Evolutionary conservation across 805 yeast genomes (phyloP), one percentile per base, ranked within the genome.

Genomic region (Metschnikowia baotianmanensis): DNA sequence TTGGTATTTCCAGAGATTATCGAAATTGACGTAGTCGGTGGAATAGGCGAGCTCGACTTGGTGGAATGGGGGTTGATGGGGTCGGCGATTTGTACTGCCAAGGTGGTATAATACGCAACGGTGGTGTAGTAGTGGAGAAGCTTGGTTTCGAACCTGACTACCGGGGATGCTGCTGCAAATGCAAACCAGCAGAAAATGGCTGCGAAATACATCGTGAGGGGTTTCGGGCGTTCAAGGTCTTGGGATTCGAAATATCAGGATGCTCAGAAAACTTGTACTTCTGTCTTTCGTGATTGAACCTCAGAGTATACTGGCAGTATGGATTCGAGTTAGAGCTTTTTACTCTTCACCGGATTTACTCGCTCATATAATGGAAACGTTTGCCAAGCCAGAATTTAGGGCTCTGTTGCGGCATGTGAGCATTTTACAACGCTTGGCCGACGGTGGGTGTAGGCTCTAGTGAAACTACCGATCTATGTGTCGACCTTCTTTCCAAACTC

Each of bases 31-130:
- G 25, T 3, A 23, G 25, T 23, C 18, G 29, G 13, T 26, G 4
- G 8, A n/a, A 15, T 26, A 8, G 13, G 10, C 15, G 16, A n/a
- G 8, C 16, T 15, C 7, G 32, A 15, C 7, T 16, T n/a, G 6
- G 32, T 11, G 12, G 15, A 15, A 6, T 13, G 19, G 10, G 24
- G 8, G n/a, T n/a, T n/a, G 21, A 19, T 19, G 0, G 38, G 21
- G 11, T 37, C 29, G 5, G 41, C 29, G 6, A 26, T 23, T 24
- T 37, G 12, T 13, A 37, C 25, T 6, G 36, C 38, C 20, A 45
- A 33, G 3, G 54, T 50, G 8, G 43, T 46, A 21, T 31, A 48
- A 12, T 31, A 43, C 5, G 47, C 48, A 8, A 47, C 45, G 17
- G 53, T 50, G 4, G 45, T 48, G 18, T 11, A 30, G 11, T 31